A percentile compares a stretch with the other conserved stretches of the same genome.
Evolutionary conservation across 148 eudicot genomes (phyloP).

Genomic region (Cornus controversa): DNA sequence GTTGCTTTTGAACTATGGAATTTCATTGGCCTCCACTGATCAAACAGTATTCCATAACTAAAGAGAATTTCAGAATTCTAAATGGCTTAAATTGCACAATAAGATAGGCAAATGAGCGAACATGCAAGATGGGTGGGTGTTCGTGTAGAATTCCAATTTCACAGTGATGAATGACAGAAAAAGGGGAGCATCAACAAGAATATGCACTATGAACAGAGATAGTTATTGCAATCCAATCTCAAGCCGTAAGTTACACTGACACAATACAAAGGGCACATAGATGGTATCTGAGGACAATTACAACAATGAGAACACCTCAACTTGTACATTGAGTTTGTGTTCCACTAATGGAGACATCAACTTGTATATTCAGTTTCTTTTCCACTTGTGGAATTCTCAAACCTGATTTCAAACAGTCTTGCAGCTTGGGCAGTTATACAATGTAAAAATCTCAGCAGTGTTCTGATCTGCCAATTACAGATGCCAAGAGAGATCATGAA

Average conservation of each 20-base stretch:
- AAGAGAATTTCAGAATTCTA: background rate
- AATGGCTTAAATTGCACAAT: background rate
- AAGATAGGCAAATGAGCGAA: too few relatives aligned
- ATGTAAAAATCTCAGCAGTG: background rate
- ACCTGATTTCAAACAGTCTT: too few relatives aligned
- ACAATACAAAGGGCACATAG: background rate
- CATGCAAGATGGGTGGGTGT: too few relatives aligned
- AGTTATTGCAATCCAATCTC: background rate
- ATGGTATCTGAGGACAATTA: background rate
- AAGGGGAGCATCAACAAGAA: too few relatives aligned
- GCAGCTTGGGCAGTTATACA: too few relatives aligned
- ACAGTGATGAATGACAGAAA: too few relatives aligned
- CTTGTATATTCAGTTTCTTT: background rate
- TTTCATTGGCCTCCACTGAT: too few relatives aligned
- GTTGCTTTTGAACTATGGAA: too few relatives aligned
- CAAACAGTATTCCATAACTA: too few relatives aligned
- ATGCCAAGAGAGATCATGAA: slow-evolving; percentile 10
- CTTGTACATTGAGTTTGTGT: background rate
- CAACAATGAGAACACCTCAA: background rate
- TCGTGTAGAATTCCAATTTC: too few relatives aligned
- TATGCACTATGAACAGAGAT: too few relatives aligned
- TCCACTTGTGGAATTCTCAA: background rate
- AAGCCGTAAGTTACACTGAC: background rate
- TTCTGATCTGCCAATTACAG: background rate
- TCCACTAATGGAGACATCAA: background rate